phyloP scores from a whole-genome alignment of 192 early-diverging fungal genomes.

The Jimgerdemannia lactiflua region DNA sequence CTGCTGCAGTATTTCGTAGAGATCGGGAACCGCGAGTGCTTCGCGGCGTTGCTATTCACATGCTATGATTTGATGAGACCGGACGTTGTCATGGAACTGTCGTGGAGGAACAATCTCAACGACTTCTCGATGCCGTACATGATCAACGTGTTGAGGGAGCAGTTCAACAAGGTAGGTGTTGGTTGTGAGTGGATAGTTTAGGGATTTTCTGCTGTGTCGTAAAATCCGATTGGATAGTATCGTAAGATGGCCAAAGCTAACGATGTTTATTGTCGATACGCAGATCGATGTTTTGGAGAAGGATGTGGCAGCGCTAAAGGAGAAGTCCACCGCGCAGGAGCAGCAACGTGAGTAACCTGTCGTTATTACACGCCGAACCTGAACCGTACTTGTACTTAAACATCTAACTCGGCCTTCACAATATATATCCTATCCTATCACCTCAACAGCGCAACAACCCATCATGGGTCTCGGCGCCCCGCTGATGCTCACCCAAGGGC shows the following conservation, averaged over 20 bases:
- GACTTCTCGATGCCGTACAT: conserved; percentile 99
- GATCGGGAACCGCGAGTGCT: conserved; percentile 88
- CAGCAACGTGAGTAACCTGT: conserved; percentile 25
- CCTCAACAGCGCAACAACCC: conserved; percentile 39
- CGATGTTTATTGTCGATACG: not conserved
- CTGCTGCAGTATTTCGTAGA: conserved; percentile 95
- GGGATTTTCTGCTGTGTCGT: not conserved
- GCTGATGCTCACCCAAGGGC: conserved; percentile 68
- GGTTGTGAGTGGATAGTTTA: not conserved
- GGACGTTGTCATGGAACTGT: conserved; percentile 91
- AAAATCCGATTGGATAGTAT: conserved; percentile 1
- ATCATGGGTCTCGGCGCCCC: conserved; percentile 72
- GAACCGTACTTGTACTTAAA: conserved; percentile 8
- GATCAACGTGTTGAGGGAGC: conserved; percentile 89
- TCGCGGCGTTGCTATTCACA: conserved; percentile 87
- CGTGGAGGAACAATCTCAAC: conserved; percentile 84
- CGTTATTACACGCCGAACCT: conserved; percentile 3
- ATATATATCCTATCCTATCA: conserved; percentile 4
- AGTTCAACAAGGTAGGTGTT: conserved; percentile 73
- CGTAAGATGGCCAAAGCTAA: not conserved
- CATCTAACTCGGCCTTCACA: not conserved
- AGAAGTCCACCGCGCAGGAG: conserved; percentile 49
- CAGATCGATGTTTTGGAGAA: conserved; percentile 51
- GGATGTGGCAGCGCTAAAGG: conserved; percentile 54
- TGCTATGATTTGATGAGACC: conserved; percentile 96